Percentiles rank a stretch among this genome's conserved stretches.
These are phyloP conservation scores for Blakeslea trispora DNA, from an alignment of 371 early-diverging fungal species.

Conservation along the genomic window DNA sequence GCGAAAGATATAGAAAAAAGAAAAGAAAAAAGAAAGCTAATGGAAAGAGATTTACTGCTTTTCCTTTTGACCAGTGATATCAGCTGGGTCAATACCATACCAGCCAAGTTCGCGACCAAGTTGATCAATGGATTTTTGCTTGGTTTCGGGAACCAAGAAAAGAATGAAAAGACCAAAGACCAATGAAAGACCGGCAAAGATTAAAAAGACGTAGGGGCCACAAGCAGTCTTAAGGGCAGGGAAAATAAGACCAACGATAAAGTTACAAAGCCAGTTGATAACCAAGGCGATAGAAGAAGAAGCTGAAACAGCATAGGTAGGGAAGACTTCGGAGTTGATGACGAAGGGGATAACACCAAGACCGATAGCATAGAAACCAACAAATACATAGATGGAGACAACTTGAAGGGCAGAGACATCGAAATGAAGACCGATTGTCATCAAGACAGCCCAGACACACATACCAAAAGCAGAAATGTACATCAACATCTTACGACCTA, in stretches of 20 bases:
- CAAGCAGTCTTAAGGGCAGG: conserved; percentile 59
- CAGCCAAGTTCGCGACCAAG: conserved; percentile 47
- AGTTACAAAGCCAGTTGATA: conserved; percentile 71
- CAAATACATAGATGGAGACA: conserved; percentile 74
- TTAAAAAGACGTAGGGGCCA: conserved; percentile 68
- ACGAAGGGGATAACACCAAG: conserved; percentile 83
- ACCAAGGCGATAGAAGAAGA: conserved; percentile 62
- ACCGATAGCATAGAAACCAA: conserved; percentile 82
- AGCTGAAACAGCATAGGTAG: conserved; percentile 64
- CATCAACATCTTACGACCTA: conserved; percentile 64
- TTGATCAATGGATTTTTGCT: conserved; percentile 68
- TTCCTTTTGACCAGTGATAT: conserved; percentile 18
- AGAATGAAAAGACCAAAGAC: conserved; percentile 56
- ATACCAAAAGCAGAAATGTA: conserved; percentile 52
- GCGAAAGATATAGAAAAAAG: background rate
- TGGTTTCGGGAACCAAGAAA: conserved; percentile 81
- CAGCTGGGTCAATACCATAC: conserved; percentile 28
- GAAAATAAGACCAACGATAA: conserved; percentile 64
- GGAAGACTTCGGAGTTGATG: conserved; percentile 65
- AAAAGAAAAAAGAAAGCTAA: background rate
- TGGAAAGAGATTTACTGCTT: background rate
- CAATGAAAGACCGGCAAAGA: conserved; percentile 64
- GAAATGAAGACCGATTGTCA: conserved; percentile 44
- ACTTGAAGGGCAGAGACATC: conserved; percentile 58
- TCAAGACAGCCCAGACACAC: conserved; percentile 36